Base-by-base conservation (phyloP, 768 basidiomycete species). In the Leccinum barrowsii region DNA sequence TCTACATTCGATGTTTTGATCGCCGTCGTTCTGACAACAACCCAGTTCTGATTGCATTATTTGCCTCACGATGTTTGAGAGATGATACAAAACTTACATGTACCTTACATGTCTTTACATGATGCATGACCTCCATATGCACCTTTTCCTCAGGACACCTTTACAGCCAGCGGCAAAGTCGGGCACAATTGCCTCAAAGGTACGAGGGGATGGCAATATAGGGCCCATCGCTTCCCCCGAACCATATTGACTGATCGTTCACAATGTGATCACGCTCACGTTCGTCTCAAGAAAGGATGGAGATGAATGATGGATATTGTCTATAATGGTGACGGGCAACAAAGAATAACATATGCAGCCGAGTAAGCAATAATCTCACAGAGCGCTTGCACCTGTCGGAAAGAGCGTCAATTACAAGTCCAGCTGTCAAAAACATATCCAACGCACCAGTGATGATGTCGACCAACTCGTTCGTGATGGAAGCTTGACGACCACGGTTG, bases 401-500 rank as follows among this genome's bases (percentile, higher is more conserved):
- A 35, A 48, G 54, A 17, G 17, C 8, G 47, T 68, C 21, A 55
- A 58, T 7, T 21, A n/a, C 1, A 26, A 10, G 34, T 10, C 21
- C 24, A n/a, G 24, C 58, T 55, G 5, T 30, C 52, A n/a, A 35
- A 7, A 50, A 5, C 2, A 4, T 10, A 1, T 44, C 19, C 10
- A 58, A 75, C 83, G 64, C 59, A 92, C 92, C 92, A 65, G 92
- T 94, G 67, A 92, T 93, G 65, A 93, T 92, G 74, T 93, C 92
- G 63, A 93, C 90, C 69, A 93, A 78, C 78, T 96, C 93, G 78
- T 94, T 96, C 61, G 94, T 98, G 71, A 98, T 98, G 65, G 94
- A 89, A 63, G 94, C 94, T 80, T 98, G 94, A 72, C 94, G 92
- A 81, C 95, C 94, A 84, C 94, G 91, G 74, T 98, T 98, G 84